phyloP scores from a whole-genome alignment of 768 basidiomycete genomes.

The Amanita inopinata region DNA sequence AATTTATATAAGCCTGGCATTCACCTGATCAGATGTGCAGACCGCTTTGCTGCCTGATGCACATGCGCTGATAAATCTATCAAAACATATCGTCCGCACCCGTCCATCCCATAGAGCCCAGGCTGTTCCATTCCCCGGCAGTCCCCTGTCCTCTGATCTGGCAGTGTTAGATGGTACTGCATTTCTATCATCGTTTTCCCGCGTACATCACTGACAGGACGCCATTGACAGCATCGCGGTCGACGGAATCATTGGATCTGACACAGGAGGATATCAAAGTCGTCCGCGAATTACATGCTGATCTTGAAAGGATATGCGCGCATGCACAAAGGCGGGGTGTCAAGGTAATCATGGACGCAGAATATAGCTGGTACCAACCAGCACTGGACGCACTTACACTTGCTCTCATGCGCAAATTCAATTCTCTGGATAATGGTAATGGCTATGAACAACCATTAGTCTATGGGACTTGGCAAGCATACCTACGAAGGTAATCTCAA shows the following conservation, averaged over 20 bases:
- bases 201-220: neutral
- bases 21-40: slow-evolving; percentile 22
- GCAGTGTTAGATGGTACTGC: slow-evolving; percentile 29
- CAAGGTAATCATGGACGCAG: slow-evolving; percentile 75
- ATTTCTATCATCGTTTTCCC: neutral
- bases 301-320: slow-evolving; percentile 55
- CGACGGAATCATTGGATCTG: slow-evolving; percentile 21
- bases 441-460: slow-evolving; percentile 46
- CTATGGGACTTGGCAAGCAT: slow-evolving; percentile 86
- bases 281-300: slow-evolving; percentile 50
- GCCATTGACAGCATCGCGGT: slow-evolving; percentile 3
- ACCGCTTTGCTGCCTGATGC: slow-evolving; percentile 63
- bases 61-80: slow-evolving; percentile 50
- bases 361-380: slow-evolving; percentile 65
- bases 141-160: slow-evolving; percentile 49
- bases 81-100: slow-evolving; percentile 41
- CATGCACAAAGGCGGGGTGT: slow-evolving; percentile 55
- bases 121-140: slow-evolving; percentile 59
- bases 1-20: neutral
- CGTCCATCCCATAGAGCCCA: slow-evolving; percentile 22
- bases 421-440: slow-evolving; percentile 27
- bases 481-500: slow-evolving; percentile 54
- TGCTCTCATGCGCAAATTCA: slow-evolving; percentile 70
- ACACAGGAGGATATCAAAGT: slow-evolving; percentile 46
- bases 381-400: slow-evolving; percentile 77